Base-by-base conservation (phyloP, 176 grass and related monocot genomes). In the Triticum turgidum region DNA sequence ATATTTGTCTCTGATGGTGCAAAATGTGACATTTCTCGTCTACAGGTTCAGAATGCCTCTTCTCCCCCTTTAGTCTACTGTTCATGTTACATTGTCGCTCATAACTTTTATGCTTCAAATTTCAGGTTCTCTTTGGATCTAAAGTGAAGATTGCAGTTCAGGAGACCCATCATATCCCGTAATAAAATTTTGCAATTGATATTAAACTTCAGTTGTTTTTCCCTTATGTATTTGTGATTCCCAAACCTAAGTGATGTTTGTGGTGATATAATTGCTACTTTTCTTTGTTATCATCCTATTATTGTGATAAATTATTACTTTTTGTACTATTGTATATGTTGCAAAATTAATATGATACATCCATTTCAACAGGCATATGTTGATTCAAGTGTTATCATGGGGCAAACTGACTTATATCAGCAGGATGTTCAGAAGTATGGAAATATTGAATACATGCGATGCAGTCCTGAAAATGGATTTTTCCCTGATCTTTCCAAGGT, bases 1-100 rank as follows among this genome's bases (percentile, higher is more conserved):
- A 94, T 98, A 77, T 96, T 96, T 83, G 94, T 98, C 76, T 98
- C 97, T 79, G 97, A 98, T 88, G 94, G 97, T 84, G 97, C 97
- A n/a, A 98, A 98, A 89, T 98, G 97, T 91, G 94, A 98, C 81
- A 98, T 98, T 78, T 96, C 97, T 88, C 92, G 97, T 34, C 83
- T 98, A 66, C 97, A 98, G 90, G 96, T 98, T 86, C 33, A 24
- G 41, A 78, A 78, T 24, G 3, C 13, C 5, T 47, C 20, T 61
- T 73, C 72, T 51, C 4, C 25, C 54, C 61, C 39, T 27, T 84
- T 13, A 44, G 61, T 73, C 65, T 77, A 52, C 12, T 73, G 54
- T 65, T 80, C 25, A 61, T 13, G 13, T 86, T 74, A 51, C 15
- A 80, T 22, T 61, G 7, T 54, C 51, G 9, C 41, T 89, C 11